These are phyloP conservation scores for Eucalyptus microcorys DNA, from an alignment of 345 rosid species.

Conservation along the genomic window DNA sequence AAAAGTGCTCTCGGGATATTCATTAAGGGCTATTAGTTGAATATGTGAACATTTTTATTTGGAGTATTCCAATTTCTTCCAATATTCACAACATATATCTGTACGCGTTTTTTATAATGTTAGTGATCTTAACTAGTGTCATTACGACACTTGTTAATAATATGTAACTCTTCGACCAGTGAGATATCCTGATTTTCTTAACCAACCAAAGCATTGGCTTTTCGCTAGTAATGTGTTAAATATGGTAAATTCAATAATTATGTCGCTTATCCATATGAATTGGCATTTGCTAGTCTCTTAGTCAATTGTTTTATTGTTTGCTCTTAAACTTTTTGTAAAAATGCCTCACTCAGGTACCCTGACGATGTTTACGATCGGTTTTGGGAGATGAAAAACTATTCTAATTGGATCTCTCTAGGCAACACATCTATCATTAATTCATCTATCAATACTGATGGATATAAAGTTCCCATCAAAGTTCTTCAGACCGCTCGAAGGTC, in stretches of 20 bases:
- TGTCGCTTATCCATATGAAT: background rate
- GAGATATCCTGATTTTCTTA: too few relatives aligned
- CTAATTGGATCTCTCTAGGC: rapidly evolving
- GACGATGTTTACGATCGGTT: background rate
- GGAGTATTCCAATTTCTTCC: rapidly evolving
- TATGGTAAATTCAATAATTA: background rate
- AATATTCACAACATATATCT: background rate
- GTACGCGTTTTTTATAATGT: background rate
- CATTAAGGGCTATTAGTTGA: background rate
- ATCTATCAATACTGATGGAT: background rate
- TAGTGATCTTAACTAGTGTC: background rate
- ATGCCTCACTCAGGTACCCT: background rate
- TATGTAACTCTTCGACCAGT: background rate
- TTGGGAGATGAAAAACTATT: rapidly evolving
- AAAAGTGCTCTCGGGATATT: background rate
- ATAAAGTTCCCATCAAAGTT: background rate
- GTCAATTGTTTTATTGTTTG: background rate
- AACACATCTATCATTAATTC: background rate
- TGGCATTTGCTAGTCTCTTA: background rate
- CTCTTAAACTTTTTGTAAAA: background rate
- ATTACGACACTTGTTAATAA: background rate
- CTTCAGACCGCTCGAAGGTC: rapidly evolving
- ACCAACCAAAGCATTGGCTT: background rate
- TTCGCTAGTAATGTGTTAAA: background rate
- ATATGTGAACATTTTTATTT: too few relatives aligned